phyloP scores from a whole-genome alignment of 2,329 filamentous ascomycete species.

The Metarhizium brunneum region DNA sequence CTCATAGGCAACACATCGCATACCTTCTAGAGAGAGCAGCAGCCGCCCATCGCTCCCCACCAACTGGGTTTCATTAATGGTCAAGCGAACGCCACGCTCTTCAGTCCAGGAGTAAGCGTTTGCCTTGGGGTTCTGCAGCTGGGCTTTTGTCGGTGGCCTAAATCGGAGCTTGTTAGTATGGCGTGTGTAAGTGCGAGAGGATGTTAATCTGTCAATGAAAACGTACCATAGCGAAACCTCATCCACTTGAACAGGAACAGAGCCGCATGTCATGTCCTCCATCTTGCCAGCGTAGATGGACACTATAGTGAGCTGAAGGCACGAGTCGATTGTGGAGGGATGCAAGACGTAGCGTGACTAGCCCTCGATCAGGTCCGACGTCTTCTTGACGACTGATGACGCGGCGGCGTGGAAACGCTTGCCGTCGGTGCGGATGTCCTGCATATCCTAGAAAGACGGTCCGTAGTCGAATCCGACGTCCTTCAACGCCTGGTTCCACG shows the following conservation, averaged over 20 bases:
- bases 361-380: conserved; percentile 3
- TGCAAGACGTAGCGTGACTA: conserved; percentile 31
- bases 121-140: no score
- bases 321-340: conserved; percentile 28
- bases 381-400: neutral
- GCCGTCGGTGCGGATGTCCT: conserved; percentile 18
- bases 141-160: no score
- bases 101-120: no score
- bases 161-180: no score
- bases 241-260: conserved; percentile 20
- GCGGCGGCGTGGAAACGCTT: conserved; percentile 11
- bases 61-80: no score
- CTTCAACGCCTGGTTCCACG: conserved; percentile 19
- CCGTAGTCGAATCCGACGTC: conserved; percentile 30
- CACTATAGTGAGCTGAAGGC: conserved; percentile 22
- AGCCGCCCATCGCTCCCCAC: no score
- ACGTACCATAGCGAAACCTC: conserved; percentile 15
- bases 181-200: no score
- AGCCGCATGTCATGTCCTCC: conserved; percentile 19
- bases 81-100: no score
- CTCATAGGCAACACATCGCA: no score
- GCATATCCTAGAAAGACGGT: conserved; percentile 25
- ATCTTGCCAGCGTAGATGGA: conserved; percentile 19
- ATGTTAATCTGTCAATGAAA: no score
- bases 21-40: no score